A percentile compares a stretch with the other conserved stretches of the same genome.
These are phyloP conservation scores for Phaeophleospora eucalypticola DNA, from an alignment of 2,329 filamentous ascomycete genomes.

Conservation along the genomic window DNA sequence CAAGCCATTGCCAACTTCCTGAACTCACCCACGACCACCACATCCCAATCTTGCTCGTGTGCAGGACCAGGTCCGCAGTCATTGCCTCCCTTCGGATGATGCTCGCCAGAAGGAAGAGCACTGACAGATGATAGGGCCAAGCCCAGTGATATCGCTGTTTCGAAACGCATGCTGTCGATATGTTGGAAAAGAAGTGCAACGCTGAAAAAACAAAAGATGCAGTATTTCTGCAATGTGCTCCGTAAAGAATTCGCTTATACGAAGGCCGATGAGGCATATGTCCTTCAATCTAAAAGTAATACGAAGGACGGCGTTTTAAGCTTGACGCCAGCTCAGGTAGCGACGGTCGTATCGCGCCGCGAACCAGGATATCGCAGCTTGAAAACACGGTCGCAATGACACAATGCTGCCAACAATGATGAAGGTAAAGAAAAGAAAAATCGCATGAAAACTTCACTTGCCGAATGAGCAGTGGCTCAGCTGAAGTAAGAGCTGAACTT, in stretches of 20 bases:
- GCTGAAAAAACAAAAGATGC: neutral
- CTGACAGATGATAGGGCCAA: neutral
- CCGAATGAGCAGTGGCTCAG: neutral
- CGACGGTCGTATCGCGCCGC: neutral
- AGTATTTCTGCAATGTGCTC: neutral
- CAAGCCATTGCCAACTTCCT: neutral
- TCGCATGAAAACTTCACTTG: neutral
- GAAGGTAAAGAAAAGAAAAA: neutral
- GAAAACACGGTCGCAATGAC: neutral
- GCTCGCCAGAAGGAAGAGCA: neutral
- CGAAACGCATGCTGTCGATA: neutral
- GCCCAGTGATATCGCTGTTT: neutral
- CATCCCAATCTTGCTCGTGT: constrained; percentile 2
- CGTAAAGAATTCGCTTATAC: neutral
- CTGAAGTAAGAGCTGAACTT: neutral
- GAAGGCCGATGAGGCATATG: neutral
- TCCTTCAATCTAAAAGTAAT: neutral
- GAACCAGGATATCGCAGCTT: neutral
- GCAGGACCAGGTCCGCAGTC: neutral
- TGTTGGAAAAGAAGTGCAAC: neutral
- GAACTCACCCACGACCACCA: constrained; percentile 5
- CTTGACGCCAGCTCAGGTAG: neutral
- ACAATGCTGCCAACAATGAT: neutral
- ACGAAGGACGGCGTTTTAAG: neutral
- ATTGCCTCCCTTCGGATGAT: neutral